Evolutionary conservation across 164 flowering plant genomes (phyloP).

Genomic region (Magnolia officinalis): DNA sequence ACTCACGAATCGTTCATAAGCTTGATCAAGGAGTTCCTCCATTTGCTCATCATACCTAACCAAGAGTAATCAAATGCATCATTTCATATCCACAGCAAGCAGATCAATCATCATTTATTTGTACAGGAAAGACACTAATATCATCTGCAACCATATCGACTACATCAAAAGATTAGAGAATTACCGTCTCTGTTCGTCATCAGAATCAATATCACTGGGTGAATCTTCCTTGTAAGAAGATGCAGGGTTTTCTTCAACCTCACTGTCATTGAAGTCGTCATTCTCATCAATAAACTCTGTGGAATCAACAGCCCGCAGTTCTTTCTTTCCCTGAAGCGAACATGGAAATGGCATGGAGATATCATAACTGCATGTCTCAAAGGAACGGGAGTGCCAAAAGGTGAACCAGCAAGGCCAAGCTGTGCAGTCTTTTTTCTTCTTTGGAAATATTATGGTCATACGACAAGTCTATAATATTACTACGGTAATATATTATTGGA

Average conservation of each 20-base stretch:
- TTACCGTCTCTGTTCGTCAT: slow-evolving; percentile 73
- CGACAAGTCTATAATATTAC: too few species aligned
- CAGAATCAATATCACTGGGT: slow-evolving; percentile 68
- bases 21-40: slow-evolving; percentile 73
- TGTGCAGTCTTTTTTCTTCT: background rate
- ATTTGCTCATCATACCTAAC: slow-evolving; percentile 67
- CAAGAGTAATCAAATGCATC: background rate
- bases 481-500: too few species aligned
- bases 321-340: slow-evolving; percentile 66
- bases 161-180: slow-evolving; percentile 2
- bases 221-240: slow-evolving; percentile 24
- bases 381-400: background rate
- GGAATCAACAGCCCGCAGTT: slow-evolving; percentile 68
- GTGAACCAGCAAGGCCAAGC: background rate
- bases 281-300: slow-evolving; percentile 52
- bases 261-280: slow-evolving; percentile 39
- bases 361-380: background rate
- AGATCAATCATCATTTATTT: background rate
- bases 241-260: slow-evolving; percentile 40
- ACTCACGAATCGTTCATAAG: slow-evolving; percentile 63
- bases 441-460: too few species aligned
- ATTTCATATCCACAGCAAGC: background rate
- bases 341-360: background rate
- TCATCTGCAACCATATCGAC: background rate
- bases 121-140: background rate